A percentile compares a stretch with the other conserved stretches of the same genome.
Conservation (phyloP, 768 basidiomycete genomes). For the Russula griseocarnosa region DNA sequence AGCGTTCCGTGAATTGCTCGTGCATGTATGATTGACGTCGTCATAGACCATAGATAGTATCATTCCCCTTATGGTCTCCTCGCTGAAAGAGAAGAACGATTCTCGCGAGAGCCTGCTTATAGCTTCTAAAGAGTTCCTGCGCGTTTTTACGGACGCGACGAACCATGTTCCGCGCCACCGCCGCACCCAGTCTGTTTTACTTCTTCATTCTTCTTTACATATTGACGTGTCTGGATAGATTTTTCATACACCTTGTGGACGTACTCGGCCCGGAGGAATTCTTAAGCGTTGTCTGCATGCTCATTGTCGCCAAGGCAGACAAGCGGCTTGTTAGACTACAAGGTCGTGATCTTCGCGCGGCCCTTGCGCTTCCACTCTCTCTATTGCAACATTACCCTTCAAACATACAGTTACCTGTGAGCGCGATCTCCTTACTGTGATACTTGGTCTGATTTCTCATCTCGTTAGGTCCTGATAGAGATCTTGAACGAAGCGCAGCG, state of each 20-base stretch:
- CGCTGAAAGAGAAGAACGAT: constrained; percentile 57
- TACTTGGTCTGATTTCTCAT: background rate
- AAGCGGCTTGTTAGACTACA: constrained; percentile 65
- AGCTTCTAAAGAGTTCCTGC: constrained; percentile 74
- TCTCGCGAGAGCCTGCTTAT: constrained; percentile 58
- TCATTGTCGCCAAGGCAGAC: constrained; percentile 74
- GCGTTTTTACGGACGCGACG: constrained; percentile 90
- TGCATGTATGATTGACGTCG: background rate
- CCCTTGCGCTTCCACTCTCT: constrained; percentile 63
- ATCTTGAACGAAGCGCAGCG: constrained; percentile 63
- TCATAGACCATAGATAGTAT: constrained; percentile 85
- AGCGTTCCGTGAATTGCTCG: constrained; percentile 10
- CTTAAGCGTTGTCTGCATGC: constrained; percentile 75
- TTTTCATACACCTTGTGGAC: constrained; percentile 84
- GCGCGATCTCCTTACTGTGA: constrained; percentile 27
- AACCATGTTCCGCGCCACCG: constrained; percentile 91
- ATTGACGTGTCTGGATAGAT: constrained; percentile 43
- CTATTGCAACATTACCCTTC: constrained; percentile 55
- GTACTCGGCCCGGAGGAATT: constrained; percentile 79
- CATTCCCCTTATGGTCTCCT: constrained; percentile 87
- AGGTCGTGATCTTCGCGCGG: constrained; percentile 52
- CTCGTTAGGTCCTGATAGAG: constrained; percentile 54
- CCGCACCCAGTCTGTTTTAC: constrained; percentile 64
- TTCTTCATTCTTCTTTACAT: background rate
- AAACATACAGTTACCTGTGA: constrained; percentile 50